Evolutionary conservation across 2,329 filamentous ascomycete genomes (phyloP).

Genomic region (Exophiala mesophila): DNA sequence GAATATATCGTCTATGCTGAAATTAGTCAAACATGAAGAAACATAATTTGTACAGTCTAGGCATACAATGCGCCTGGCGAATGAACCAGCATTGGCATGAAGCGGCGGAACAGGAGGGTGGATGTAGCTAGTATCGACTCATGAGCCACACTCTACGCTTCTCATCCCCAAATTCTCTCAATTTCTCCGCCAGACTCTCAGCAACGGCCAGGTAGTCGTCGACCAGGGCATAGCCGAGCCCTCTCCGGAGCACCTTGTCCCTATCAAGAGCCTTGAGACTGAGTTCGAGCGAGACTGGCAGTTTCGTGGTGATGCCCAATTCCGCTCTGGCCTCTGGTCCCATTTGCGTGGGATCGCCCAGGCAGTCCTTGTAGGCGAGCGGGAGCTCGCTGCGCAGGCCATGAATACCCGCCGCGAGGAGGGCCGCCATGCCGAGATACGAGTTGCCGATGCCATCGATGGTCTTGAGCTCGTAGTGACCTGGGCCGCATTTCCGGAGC

Average conservation of each 20-base stretch:
- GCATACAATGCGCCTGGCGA: too few relatives aligned
- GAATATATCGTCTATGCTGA: too few relatives aligned
- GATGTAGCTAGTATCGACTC: conserved; percentile 38
- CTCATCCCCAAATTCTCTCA: conserved; percentile 31
- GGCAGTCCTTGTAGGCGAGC: conserved; percentile 33
- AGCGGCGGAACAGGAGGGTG: too few relatives aligned
- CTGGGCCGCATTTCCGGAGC: conserved; percentile 59
- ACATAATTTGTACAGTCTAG: too few relatives aligned
- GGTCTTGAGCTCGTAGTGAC: conserved; percentile 73
- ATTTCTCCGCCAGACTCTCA: conserved; percentile 31
- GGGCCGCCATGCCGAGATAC: conserved; percentile 62
- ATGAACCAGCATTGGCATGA: too few relatives aligned
- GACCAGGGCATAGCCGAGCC: conserved; percentile 30
- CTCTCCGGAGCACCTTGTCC: conserved; percentile 27
- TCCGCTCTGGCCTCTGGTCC: conserved; percentile 28
- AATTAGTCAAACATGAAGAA: too few relatives aligned
- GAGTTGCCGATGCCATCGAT: conserved; percentile 77
- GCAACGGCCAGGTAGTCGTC: conserved; percentile 32
- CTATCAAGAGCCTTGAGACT: conserved; percentile 33
- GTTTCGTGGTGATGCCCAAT: conserved; percentile 34
- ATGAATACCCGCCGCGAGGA: conserved; percentile 56
- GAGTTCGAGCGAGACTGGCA: conserved; percentile 34
- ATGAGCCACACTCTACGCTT: conserved; percentile 35
- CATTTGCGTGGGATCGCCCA: conserved; percentile 33
- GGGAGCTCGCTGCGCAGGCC: conserved; percentile 43